A percentile compares a stretch with the other conserved stretches of the same genome.
These are phyloP conservation scores for Arachis monticola DNA, from an alignment of 331 rosid species.

Conservation along the genomic window DNA sequence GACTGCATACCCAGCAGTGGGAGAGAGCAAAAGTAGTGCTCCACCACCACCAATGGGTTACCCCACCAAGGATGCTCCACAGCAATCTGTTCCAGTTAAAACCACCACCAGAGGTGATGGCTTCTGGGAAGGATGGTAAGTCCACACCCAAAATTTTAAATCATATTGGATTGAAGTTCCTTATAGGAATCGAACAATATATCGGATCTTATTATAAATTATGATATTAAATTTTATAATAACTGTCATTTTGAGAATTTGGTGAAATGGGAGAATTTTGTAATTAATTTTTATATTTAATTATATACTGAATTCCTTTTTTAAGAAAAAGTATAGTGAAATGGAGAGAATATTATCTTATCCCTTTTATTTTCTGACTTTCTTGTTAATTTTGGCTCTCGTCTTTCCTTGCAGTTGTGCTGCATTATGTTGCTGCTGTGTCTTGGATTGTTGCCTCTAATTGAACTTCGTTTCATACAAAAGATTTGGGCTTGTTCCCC, in stretches of 20 bases:
- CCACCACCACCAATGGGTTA: slow-evolving; percentile 62
- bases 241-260: too few species aligned
- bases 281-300: too few species aligned
- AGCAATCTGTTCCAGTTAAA: slow-evolving; percentile 36
- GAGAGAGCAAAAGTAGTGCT: slow-evolving; percentile 20
- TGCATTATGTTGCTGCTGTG: slow-evolving; percentile 79
- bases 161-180: too few species aligned
- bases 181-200: too few species aligned
- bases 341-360: too few species aligned
- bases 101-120: slow-evolving; percentile 63
- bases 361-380: background rate
- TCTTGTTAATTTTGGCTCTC: background rate
- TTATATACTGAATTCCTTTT: too few species aligned
- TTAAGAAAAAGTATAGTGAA: background rate
- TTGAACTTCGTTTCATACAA: background rate
- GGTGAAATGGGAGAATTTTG: too few species aligned
- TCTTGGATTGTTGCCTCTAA: slow-evolving; percentile 67
- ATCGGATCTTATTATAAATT: too few species aligned
- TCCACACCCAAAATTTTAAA: too few species aligned
- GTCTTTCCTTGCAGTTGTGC: slow-evolving; percentile 58
- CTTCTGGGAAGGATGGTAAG: slow-evolving; percentile 66
- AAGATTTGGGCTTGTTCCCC: background rate
- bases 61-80: slow-evolving; percentile 49
- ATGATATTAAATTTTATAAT: too few species aligned
- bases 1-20: slow-evolving; percentile 41